Evolutionary conservation across 1,284 basidiomycete genomes (phyloP), one percentile per base, ranked within the genome.

Genomic region (Ganoderma multipileum): DNA sequence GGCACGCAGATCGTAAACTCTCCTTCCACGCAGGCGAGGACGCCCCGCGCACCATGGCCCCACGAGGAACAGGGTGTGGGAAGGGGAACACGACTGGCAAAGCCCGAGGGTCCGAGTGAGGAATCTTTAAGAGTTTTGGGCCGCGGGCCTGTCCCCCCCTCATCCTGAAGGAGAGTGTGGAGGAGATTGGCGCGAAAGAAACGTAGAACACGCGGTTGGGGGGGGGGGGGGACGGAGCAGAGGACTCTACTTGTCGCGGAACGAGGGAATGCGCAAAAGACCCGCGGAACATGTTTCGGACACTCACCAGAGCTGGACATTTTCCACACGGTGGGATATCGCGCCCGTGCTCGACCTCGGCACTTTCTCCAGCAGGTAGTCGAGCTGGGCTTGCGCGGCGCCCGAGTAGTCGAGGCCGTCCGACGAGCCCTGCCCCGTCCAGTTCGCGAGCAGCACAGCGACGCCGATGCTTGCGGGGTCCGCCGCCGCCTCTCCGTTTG

Each of bases 391-490:
- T 67, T 75, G 78, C 6, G 92, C 94, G 6, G 95, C 93, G 1
- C 83, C 83, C 0, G 83, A 85, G 79, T 92, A 97, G 89, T 83
- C 36, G 85, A 75, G 47, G 81, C 83, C 47, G 79, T 79, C 50
- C 67, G 68, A 44, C 63, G 60, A 68, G 4, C 80, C 80, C 33
- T 79, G 81, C 1, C 82, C 83, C 0, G 91, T 93, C 89, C 88
- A 91, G 75, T 93, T 92, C 3, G 94, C 93, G 4, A 97, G 79
- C 58, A 96, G 81, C 28, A 95, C 89, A 0, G 91, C 86, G n/a
- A 93, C 84, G 0, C 95, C 95, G 60, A 96, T 86, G 70, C 90
- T 91, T 0, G 94, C 89, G 0, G 96, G 95, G 80, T 98, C 96
- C 3, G 83, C 89, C 0, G 91, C 91, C 0, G 93, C 90, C 20